These are phyloP conservation scores for Crinitomyces ghanaensis DNA, from an alignment of 805 yeast genomes.

Conservation along the genomic window DNA sequence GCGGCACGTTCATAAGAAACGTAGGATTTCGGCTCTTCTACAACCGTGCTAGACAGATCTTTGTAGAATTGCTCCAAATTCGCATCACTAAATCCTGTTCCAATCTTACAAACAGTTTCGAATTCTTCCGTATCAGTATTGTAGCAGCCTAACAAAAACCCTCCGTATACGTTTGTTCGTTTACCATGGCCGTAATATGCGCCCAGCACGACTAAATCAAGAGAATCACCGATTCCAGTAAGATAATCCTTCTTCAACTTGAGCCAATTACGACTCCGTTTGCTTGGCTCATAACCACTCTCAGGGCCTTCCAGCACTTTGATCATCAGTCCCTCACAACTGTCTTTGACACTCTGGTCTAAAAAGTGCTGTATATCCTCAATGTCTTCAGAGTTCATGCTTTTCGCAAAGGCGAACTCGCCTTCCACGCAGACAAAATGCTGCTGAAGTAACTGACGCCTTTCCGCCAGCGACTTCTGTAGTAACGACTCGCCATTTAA, in stretches of 20 bases:
- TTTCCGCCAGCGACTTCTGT: slow-evolving; percentile 51
- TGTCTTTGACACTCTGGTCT: slow-evolving; percentile 78
- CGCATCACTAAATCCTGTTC: slow-evolving; percentile 93
- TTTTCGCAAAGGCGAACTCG: slow-evolving; percentile 70
- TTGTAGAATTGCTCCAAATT: slow-evolving; percentile 50
- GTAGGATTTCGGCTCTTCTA: slow-evolving; percentile 51
- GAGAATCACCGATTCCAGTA: slow-evolving; percentile 90
- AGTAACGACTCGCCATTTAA: slow-evolving; percentile 64
- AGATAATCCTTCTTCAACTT: slow-evolving; percentile 90
- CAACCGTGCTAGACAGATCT: slow-evolving; percentile 56
- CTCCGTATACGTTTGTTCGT: slow-evolving; percentile 92
- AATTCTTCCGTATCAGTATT: slow-evolving; percentile 85
- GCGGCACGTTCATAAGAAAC: slow-evolving; percentile 53
- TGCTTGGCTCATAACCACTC: slow-evolving; percentile 84
- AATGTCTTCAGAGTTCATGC: slow-evolving; percentile 54
- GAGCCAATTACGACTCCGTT: slow-evolving; percentile 90
- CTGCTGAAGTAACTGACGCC: slow-evolving; percentile 50
- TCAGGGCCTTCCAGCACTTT: slow-evolving; percentile 75
- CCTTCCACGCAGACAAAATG: slow-evolving; percentile 56
- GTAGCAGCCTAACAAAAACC: slow-evolving; percentile 81
- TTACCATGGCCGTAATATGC: slow-evolving; percentile 92
- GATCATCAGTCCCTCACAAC: slow-evolving; percentile 96
- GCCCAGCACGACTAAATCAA: slow-evolving; percentile 87
- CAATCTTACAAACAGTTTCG: slow-evolving; percentile 93
- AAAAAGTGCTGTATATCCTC: slow-evolving; percentile 71